phyloP scores from a whole-genome alignment of 768 basidiomycete species.

The Collybiopsis luxurians region DNA sequence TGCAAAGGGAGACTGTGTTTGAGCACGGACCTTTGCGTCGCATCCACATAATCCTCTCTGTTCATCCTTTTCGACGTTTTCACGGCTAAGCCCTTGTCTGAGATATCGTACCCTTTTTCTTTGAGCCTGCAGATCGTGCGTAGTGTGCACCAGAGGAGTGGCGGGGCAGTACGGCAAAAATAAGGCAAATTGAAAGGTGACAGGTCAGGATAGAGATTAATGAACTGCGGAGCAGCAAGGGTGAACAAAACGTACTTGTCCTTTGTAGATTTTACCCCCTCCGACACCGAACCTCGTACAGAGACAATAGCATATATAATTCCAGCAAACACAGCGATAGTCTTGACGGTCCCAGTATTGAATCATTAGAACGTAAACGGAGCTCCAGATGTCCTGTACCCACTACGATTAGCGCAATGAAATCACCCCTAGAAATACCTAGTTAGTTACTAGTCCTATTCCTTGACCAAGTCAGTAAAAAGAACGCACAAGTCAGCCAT shows the following conservation, averaged over 20 bases:
- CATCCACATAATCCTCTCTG: slow-evolving; percentile 66
- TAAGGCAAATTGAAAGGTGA: not conserved
- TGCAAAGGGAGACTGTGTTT: not conserved
- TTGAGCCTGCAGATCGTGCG: slow-evolving; percentile 61
- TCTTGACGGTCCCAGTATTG: slow-evolving; percentile 28
- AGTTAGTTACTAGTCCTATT: too few relatives aligned
- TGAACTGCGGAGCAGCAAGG: not conserved
- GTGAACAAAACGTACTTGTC: slow-evolving; percentile 47
- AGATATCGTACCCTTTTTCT: slow-evolving; percentile 53
- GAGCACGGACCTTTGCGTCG: slow-evolving; percentile 60
- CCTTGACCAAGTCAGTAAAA: slow-evolving; percentile 23
- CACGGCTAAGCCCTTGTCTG: slow-evolving; percentile 59
- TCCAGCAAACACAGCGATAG: slow-evolving; percentile 43
- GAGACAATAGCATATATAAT: slow-evolving; percentile 41
- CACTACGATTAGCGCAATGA: slow-evolving; percentile 39
- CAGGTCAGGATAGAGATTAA: not conserved
- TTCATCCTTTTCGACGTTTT: slow-evolving; percentile 61
- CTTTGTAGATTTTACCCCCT: slow-evolving; percentile 47
- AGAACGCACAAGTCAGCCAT: too few relatives aligned
- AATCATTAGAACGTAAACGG: not conserved
- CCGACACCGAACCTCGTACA: slow-evolving; percentile 34
- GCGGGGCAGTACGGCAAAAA: not conserved
- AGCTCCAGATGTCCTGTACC: slow-evolving; percentile 8
- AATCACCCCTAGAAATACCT: slow-evolving; percentile 39
- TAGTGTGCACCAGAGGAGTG: not conserved